A percentile compares a stretch with the other conserved stretches of the same genome.
Conservation (phyloP, 1,284 basidiomycete genomes). For the Baeospora myosura region DNA sequence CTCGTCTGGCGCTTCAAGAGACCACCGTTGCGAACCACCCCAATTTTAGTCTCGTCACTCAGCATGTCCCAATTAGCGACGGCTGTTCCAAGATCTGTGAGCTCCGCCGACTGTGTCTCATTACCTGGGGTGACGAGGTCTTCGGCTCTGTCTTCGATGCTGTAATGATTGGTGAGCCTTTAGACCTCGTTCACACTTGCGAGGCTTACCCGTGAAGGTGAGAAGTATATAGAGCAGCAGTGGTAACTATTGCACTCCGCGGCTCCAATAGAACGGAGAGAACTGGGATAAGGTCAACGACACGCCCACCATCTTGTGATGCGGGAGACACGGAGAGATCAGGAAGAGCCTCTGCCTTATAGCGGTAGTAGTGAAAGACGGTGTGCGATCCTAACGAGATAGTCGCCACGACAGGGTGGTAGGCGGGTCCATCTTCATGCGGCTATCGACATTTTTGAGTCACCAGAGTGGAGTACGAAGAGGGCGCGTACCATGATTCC, state of each 20-base stretch:
- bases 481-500: constrained; percentile 73
- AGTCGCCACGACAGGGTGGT: constrained; percentile 84
- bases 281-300: constrained; percentile 58
- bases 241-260: constrained; percentile 76
- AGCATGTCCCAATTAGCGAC: constrained; percentile 54
- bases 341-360: constrained; percentile 27
- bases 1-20: constrained; percentile 52
- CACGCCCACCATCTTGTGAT: constrained; percentile 30
- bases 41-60: constrained; percentile 29
- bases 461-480: constrained; percentile 5
- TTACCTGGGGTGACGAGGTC: constrained; percentile 34
- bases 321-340: constrained; percentile 7
- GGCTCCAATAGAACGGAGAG: constrained; percentile 76
- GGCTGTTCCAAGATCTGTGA: constrained; percentile 24
- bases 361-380: constrained; percentile 81
- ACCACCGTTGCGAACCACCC: constrained; percentile 37
- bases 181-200: neutral
- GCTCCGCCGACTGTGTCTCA: constrained; percentile 15
- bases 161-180: constrained; percentile 10
- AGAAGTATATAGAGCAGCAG: constrained; percentile 54
- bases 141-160: constrained; percentile 49
- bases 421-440: constrained; percentile 88
- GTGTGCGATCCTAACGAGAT: constrained; percentile 81
- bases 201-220: constrained; percentile 59
- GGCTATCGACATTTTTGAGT: constrained; percentile 44